Percentiles rank a stretch among this genome's conserved stretches.
These are phyloP conservation scores for Gloeostereum incarnatum DNA, from an alignment of 768 basidiomycete species.

Conservation along the genomic window DNA sequence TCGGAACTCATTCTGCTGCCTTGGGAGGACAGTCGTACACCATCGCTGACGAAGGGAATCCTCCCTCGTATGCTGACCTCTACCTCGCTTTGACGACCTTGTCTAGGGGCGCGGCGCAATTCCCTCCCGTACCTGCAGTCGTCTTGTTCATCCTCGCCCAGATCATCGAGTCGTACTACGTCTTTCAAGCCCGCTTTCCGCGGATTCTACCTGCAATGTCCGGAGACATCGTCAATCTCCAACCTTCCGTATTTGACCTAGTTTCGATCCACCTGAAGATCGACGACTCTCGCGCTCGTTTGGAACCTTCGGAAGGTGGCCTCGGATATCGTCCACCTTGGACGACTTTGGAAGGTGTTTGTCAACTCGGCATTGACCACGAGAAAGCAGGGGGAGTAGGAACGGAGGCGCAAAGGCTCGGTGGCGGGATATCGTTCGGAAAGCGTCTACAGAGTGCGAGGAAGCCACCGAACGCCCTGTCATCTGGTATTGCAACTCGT, in stretches of 20 bases:
- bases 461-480: too few species aligned
- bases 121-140: constrained; percentile 20
- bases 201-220: constrained; percentile 5
- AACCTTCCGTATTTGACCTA: constrained; percentile 26
- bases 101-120: constrained; percentile 18
- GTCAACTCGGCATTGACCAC: too few species aligned
- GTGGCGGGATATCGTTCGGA: too few species aligned
- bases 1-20: constrained; percentile 20
- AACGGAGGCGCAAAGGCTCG: too few species aligned
- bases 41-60: constrained; percentile 23
- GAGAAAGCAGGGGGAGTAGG: too few species aligned
- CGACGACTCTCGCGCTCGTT: constrained; percentile 28
- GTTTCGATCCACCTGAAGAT: constrained; percentile 24
- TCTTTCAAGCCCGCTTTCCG: neutral
- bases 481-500: too few species aligned
- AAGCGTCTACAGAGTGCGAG: too few species aligned
- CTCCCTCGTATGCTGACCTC: constrained; percentile 24
- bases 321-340: constrained; percentile 23
- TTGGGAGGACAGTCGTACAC: constrained; percentile 28
- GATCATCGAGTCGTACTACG: constrained; percentile 9
- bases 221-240: constrained; percentile 25
- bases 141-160: constrained; percentile 11
- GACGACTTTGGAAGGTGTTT: constrained; percentile 22
- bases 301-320: constrained; percentile 22
- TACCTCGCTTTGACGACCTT: constrained; percentile 20